A percentile compares a stretch with the other conserved stretches of the same genome.
These are phyloP conservation scores for Ustilaginoidea virens DNA, from an alignment of 2,329 filamentous ascomycete species.

Conservation along the genomic window DNA sequence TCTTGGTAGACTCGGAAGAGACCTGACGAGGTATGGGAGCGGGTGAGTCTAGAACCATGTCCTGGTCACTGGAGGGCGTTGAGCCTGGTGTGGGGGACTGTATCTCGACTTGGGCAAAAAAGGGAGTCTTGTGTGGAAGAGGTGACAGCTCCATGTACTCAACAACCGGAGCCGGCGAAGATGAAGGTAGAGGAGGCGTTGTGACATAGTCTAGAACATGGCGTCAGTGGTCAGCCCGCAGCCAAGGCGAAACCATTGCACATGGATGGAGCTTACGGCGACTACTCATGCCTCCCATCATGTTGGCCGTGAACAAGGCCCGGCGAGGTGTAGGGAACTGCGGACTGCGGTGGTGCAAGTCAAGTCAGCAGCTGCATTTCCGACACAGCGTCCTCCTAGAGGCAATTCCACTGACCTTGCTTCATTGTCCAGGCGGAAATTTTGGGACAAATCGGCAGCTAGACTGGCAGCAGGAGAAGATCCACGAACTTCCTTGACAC, in stretches of 20 bases:
- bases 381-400: too few species aligned
- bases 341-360: conserved; percentile 18
- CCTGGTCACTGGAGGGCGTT: conserved; percentile 24
- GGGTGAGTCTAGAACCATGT: conserved; percentile 42
- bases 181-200: conserved; percentile 70
- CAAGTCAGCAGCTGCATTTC: background rate
- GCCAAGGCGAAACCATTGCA: too few species aligned
- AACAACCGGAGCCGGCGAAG: conserved; percentile 56
- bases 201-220: conserved; percentile 49
- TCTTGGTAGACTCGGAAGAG: conserved; percentile 33
- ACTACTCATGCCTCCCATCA: conserved; percentile 19
- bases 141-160: conserved; percentile 93
- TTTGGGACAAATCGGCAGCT: conserved; percentile 88
- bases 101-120: conserved; percentile 47
- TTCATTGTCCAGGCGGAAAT: conserved; percentile 79
- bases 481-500: conserved; percentile 57
- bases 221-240: too few species aligned
- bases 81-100: conserved; percentile 55
- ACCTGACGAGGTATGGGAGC: conserved; percentile 29
- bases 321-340: conserved; percentile 25
- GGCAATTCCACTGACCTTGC: conserved; percentile 53
- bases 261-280: conserved; percentile 16
- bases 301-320: conserved; percentile 24
- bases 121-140: conserved; percentile 71
- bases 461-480: conserved; percentile 86